Evolutionary conservation across 495 filamentous ascomycete species (phyloP).

Genomic region (Trichoderma orchidacearum): DNA sequence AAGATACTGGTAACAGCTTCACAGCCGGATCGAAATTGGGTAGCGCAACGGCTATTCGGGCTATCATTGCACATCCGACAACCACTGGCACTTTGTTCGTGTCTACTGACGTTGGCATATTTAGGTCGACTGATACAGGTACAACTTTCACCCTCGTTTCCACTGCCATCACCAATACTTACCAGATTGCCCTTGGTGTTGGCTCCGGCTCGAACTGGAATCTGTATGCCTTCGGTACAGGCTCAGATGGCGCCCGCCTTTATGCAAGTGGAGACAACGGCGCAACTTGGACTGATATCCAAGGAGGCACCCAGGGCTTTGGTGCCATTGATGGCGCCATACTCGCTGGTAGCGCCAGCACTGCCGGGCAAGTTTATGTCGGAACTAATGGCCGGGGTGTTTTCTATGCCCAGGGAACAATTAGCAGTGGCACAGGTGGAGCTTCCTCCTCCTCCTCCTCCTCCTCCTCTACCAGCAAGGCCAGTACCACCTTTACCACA

Average conservation of each 20-base stretch:
- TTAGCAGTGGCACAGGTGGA: neutral
- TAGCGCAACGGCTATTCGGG: constrained; percentile 24
- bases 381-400: constrained; percentile 47
- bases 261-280: constrained; percentile 37
- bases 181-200: constrained; percentile 30
- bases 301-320: constrained; percentile 35
- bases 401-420: constrained; percentile 27
- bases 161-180: constrained; percentile 22
- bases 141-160: constrained; percentile 25
- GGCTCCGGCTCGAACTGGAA: constrained; percentile 23
- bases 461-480: neutral
- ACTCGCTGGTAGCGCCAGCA: constrained; percentile 33
- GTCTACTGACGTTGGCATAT: constrained; percentile 38
- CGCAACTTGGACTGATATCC: constrained; percentile 36
- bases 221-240: constrained; percentile 35
- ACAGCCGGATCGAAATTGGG: constrained; percentile 16
- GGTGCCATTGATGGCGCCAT: constrained; percentile 30
- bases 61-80: constrained; percentile 34
- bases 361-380: constrained; percentile 38
- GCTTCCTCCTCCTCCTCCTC: neutral
- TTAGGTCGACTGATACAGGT: constrained; percentile 36
- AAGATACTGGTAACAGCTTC: constrained; percentile 30
- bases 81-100: constrained; percentile 38
- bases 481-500: neutral
- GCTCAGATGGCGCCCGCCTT: constrained; percentile 27